Evolutionary conservation across 495 filamentous ascomycete species (phyloP), one percentile per base, ranked within the genome.

Genomic region (Xylaria bambusicola): DNA sequence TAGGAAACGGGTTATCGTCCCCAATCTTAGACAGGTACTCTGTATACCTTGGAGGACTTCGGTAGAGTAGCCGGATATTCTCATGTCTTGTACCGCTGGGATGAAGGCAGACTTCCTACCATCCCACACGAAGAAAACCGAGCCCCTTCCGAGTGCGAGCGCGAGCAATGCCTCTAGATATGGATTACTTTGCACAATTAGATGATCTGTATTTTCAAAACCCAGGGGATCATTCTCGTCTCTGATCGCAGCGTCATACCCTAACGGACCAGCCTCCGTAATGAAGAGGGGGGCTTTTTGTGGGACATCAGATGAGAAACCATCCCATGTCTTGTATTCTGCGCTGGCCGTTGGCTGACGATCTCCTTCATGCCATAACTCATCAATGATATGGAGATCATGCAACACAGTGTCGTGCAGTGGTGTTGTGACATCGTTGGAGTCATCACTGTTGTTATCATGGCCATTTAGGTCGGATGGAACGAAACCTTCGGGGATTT

Each of bases 141-240:
- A 97, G 49, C 85, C 87, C 73, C 91, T 83, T 5, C 94, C 94
- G 2, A 97, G 77, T 0, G 87, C 89, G 9, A 97, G 80, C 49
- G 84, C 82, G 35, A 90, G 70, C 18, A 97, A 72, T 21, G 85
- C 87, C 46, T 82, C 68, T 33, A 87, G 68, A 62, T 90, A 86
- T 1, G 80, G 60, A 41, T 78, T 74, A 17, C 78, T 63, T 33
- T 72, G 73, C 15, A 82, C 59, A 10, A 80, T 60, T 26, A 71
- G 64, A 7, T 64, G 50, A 2, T 71, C 58, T 7, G 62, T 54
- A 35, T 65, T 66, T 12, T 46, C 56, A 33, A 79, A 35, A n/a
- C 42, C 45, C 0, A 79, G 60, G 3, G 61, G 62, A 45, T 69
- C 62, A n/a, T 67, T 62, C 4, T 42, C 54, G 20, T 72, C 68